Percentiles rank a stretch among this genome's conserved stretches.
Conservation (phyloP, 2,329 filamentous ascomycete genomes). For the Rutstroemia sp. region DNA sequence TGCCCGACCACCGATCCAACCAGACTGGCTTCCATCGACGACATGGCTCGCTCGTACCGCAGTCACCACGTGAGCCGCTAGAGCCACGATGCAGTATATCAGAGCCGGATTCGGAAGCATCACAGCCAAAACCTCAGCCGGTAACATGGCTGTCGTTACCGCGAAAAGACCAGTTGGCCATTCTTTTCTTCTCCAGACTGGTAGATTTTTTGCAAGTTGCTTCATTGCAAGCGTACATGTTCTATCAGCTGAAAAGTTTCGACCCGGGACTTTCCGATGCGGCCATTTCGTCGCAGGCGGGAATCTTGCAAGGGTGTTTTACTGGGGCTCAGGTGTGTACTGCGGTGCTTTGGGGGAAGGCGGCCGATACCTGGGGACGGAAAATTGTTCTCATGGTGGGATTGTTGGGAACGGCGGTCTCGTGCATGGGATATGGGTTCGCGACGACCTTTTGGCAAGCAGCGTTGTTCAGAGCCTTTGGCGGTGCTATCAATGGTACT, state of each 20-base stretch:
- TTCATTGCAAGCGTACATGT: constrained; percentile 63
- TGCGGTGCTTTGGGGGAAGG: constrained; percentile 72
- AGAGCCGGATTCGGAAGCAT: constrained; percentile 3
- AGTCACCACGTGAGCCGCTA: background rate
- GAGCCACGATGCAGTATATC: constrained; percentile 1
- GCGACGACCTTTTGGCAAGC: constrained; percentile 62
- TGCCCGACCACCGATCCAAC: background rate
- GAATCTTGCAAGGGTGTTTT: constrained; percentile 71
- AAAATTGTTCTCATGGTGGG: constrained; percentile 78
- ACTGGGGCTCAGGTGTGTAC: constrained; percentile 78
- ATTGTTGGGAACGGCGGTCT: constrained; percentile 55
- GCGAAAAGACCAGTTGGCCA: constrained; percentile 66
- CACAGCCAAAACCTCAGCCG: constrained; percentile 16
- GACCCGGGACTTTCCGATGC: constrained; percentile 46
- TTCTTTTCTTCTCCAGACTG: constrained; percentile 70
- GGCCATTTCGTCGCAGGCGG: constrained; percentile 69
- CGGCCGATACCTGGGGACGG: constrained; percentile 60
- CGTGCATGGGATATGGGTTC: constrained; percentile 61
- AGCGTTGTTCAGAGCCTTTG: constrained; percentile 65
- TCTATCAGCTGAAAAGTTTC: constrained; percentile 82
- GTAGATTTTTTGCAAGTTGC: constrained; percentile 79
- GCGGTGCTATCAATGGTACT: constrained; percentile 69
- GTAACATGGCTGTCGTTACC: constrained; percentile 69
- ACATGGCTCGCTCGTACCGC: background rate
- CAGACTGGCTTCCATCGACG: constrained; percentile 1